Percentiles rank a stretch among this genome's conserved stretches.
Evolutionary conservation across 768 basidiomycete species (phyloP).

Genomic region (Hysterangium stoloniferum): DNA sequence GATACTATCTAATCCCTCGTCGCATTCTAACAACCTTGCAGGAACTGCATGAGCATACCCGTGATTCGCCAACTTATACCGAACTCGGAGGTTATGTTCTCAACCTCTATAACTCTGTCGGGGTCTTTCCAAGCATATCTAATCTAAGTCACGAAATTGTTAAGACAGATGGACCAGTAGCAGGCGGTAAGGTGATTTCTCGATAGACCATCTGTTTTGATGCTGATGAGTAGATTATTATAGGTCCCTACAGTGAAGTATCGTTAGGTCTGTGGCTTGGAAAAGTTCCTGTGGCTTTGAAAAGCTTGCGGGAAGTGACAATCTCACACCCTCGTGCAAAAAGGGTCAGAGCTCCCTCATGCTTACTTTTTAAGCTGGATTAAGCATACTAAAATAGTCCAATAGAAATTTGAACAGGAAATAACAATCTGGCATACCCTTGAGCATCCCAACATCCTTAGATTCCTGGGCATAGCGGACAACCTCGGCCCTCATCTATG

Average conservation of each 20-base stretch:
- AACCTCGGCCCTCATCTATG: constrained; percentile 9
- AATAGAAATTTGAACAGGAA: constrained; percentile 12
- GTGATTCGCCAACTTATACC: constrained; percentile 17
- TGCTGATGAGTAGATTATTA: not conserved
- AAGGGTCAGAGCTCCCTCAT: constrained; percentile 15
- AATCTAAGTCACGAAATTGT: constrained; percentile 46
- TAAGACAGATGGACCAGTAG: constrained; percentile 31
- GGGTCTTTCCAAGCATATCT: constrained; percentile 46
- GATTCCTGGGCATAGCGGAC: constrained; percentile 10
- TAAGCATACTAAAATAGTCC: not conserved
- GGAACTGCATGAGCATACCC: constrained; percentile 7
- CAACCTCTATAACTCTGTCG: constrained; percentile 41
- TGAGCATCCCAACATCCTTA: constrained; percentile 13
- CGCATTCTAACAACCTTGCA: not conserved
- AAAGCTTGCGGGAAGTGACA: constrained; percentile 37
- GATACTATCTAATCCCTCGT: not conserved
- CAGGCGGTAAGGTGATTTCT: constrained; percentile 26
- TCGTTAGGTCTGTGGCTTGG: constrained; percentile 48
- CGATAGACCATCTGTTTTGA: not conserved
- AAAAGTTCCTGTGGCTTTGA: constrained; percentile 50
- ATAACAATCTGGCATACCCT: constrained; percentile 11
- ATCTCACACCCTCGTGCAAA: constrained; percentile 34
- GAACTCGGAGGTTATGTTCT: constrained; percentile 40
- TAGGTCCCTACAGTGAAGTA: constrained; percentile 44
- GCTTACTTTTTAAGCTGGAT: too few relatives aligned